phyloP scores from a whole-genome alignment of 495 filamentous ascomycete genomes.

The Endocarpon pusillum region DNA sequence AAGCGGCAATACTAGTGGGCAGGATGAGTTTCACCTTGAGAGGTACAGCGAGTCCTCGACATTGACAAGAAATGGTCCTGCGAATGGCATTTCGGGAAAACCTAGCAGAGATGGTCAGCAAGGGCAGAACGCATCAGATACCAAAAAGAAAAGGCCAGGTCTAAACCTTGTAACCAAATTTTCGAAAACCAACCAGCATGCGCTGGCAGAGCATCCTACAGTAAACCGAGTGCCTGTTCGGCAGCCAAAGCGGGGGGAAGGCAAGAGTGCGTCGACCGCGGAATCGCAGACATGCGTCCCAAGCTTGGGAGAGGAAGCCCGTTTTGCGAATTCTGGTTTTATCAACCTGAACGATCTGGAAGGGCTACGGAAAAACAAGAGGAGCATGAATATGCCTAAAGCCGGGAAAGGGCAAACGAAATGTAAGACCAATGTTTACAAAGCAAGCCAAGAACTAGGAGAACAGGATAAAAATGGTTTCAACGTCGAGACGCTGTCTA shows the following conservation, averaged over 20 bases:
- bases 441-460: no score
- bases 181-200: conserved; percentile 10
- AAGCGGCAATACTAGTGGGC: not conserved
- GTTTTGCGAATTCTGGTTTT: no score
- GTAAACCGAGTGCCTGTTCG: conserved; percentile 2
- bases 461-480: not conserved
- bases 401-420: no score
- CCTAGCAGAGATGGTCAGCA: conserved; percentile 5
- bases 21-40: conserved; percentile 1
- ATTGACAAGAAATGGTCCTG: no score
- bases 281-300: no score
- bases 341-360: conserved; percentile 24
- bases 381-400: no score
- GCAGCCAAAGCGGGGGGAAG: conserved; percentile 5
- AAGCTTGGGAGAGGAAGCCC: no score
- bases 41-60: not conserved
- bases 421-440: no score
- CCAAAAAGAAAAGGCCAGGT: conserved; percentile 38
- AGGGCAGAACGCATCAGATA: conserved; percentile 13
- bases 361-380: no score
- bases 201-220: conserved; percentile 11
- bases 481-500: not conserved
- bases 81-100: conserved; percentile 16
- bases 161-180: conserved; percentile 48
- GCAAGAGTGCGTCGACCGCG: conserved; percentile 3